phyloP scores from a whole-genome alignment of 768 basidiomycete species.

The Kwoniella newhampshirensis region DNA sequence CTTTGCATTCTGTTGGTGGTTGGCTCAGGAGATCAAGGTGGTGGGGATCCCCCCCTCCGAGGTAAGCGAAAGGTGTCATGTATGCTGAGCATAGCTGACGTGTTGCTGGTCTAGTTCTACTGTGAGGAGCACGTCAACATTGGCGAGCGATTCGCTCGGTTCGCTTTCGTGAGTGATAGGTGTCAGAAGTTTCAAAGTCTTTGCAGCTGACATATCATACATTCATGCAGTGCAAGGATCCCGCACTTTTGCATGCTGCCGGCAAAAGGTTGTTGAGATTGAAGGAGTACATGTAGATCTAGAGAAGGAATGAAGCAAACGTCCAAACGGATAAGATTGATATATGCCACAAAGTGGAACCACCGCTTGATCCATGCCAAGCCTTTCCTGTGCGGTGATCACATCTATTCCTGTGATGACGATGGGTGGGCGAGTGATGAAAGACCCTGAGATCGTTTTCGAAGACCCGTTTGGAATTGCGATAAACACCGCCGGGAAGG shows the following conservation, averaged over 20 bases:
- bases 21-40: conserved; percentile 83
- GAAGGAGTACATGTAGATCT: conserved; percentile 61
- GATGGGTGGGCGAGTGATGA: no score
- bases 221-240: conserved; percentile 84
- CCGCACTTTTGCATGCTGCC: conserved; percentile 77
- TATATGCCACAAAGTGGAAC: no score
- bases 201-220: background rate
- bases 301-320: background rate
- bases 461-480: no score
- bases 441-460: no score
- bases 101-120: conserved; percentile 67
- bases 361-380: no score
- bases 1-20: conserved; percentile 95
- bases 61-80: conserved; percentile 57
- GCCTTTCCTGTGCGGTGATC: no score
- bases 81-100: no score
- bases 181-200: background rate
- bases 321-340: no score
- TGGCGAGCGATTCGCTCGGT: conserved; percentile 81
- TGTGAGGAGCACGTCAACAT: conserved; percentile 80
- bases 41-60: conserved; percentile 94
- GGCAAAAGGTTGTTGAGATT: conserved; percentile 75
- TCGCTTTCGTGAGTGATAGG: conserved; percentile 60
- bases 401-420: no score
- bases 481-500: no score